Percentiles rank a stretch among this genome's conserved stretches.
phyloP scores from a whole-genome alignment of 2,329 filamentous ascomycete genomes.

The Trichoderma simmonsii region DNA sequence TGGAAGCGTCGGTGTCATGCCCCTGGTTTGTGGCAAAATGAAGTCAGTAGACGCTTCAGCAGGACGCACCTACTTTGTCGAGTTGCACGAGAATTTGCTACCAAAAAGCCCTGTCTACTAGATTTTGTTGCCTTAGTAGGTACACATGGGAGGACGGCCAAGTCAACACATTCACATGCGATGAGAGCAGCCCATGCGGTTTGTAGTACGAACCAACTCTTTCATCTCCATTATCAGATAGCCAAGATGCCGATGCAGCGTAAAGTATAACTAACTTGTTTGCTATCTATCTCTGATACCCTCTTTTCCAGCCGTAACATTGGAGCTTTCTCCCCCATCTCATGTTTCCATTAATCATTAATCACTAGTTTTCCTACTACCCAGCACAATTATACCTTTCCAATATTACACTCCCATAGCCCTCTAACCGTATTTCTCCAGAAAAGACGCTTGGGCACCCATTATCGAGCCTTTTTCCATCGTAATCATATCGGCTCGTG shows the following conservation, averaged over 20 bases:
- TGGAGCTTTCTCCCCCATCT: not conserved
- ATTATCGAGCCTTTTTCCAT: not conserved
- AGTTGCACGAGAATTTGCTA: not conserved
- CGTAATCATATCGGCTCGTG: not conserved
- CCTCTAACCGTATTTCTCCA: not conserved
- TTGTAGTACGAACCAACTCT: not conserved
- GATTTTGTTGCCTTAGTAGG: too few relatives aligned
- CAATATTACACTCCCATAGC: not conserved
- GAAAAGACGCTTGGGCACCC: not conserved
- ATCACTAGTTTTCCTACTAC: conserved; percentile 11
- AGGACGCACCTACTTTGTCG: not conserved
- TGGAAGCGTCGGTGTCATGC: not conserved
- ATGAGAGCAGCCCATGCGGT: not conserved
- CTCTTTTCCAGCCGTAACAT: not conserved
- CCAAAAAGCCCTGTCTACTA: not conserved
- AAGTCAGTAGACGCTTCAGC: not conserved
- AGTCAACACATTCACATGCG: not conserved
- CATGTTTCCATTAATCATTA: conserved; percentile 19
- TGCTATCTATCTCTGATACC: conserved; percentile 8
- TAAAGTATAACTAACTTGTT: not conserved
- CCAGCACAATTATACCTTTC: conserved; percentile 7
- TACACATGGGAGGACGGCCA: too few relatives aligned
- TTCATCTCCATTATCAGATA: not conserved
- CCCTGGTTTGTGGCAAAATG: not conserved
- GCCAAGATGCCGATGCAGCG: not conserved